A percentile compares a stretch with the other conserved stretches of the same genome.
phyloP scores from a whole-genome alignment of 2,329 filamentous ascomycete genomes.

The Xylariaceae sp. region DNA sequence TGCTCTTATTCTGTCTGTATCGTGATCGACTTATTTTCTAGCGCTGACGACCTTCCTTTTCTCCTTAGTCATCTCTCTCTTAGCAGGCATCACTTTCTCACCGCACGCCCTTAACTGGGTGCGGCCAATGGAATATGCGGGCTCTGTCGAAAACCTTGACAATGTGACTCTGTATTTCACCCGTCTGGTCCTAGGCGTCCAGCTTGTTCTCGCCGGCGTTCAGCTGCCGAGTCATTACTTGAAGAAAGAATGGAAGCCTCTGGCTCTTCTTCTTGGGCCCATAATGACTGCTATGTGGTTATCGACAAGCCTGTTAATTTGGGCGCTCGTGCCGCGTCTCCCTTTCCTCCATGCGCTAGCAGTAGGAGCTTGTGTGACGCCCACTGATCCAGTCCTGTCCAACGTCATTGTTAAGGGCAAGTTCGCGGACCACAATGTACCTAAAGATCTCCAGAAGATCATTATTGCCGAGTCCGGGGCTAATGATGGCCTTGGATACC shows the following conservation, averaged over 20 bases:
- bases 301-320: conserved; percentile 78
- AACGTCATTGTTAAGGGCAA: conserved; percentile 93
- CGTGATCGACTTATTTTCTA: too few species aligned
- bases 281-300: conserved; percentile 91
- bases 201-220: conserved; percentile 86
- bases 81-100: conserved; percentile 80
- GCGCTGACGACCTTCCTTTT: neutral
- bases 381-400: conserved; percentile 86
- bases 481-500: conserved; percentile 89
- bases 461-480: conserved; percentile 84
- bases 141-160: conserved; percentile 64
- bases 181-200: conserved; percentile 85
- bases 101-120: conserved; percentile 80
- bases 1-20: neutral
- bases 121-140: conserved; percentile 76
- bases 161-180: conserved; percentile 83
- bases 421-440: conserved; percentile 90
- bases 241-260: conserved; percentile 76
- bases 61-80: conserved; percentile 76
- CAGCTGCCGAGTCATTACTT: conserved; percentile 87
- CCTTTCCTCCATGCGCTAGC: conserved; percentile 80
- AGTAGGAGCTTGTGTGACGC: conserved; percentile 86
- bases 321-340: conserved; percentile 74
- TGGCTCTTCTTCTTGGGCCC: conserved; percentile 78
- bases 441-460: conserved; percentile 79